Evolutionary conservation across 2,329 filamentous ascomycete species (phyloP).

Genomic region (Chaetomiaceae sp.): DNA sequence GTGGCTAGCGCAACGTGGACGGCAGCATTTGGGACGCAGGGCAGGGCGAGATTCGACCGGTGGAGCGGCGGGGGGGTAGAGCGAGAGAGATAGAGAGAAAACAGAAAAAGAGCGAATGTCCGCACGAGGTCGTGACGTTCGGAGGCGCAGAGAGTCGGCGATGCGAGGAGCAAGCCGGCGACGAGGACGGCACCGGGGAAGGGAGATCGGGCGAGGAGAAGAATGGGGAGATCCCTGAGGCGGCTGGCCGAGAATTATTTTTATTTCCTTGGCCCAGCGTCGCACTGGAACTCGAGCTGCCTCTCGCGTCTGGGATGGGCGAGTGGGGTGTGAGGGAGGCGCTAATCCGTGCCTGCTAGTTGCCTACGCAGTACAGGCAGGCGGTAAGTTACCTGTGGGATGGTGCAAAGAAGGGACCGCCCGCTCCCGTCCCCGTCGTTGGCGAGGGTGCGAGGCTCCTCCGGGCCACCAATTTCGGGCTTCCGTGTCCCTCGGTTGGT

Average conservation of each 20-base stretch:
- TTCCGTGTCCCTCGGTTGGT: too few species aligned
- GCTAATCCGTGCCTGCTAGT: slow-evolving; percentile 13
- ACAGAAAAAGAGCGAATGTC: too few species aligned
- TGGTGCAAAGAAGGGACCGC: too few species aligned
- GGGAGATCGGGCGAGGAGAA: slow-evolving; percentile 11
- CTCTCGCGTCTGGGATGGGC: slow-evolving; percentile 10
- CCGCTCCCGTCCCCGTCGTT: too few species aligned
- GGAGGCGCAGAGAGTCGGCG: slow-evolving; percentile 1
- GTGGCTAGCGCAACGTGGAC: not conserved
- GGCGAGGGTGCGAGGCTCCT: too few species aligned
- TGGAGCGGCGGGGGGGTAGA: too few species aligned
- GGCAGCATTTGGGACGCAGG: not conserved
- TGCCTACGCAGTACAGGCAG: not conserved
- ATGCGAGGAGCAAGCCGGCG: slow-evolving; percentile 5
- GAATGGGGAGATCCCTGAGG: too few species aligned
- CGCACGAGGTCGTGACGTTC: slow-evolving; percentile 2
- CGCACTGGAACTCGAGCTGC: slow-evolving; percentile 13
- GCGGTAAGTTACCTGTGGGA: too few species aligned
- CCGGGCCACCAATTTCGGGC: too few species aligned
- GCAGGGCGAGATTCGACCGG: too few species aligned
- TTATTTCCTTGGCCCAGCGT: slow-evolving; percentile 22
- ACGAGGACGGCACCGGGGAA: slow-evolving; percentile 9
- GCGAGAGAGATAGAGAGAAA: too few species aligned
- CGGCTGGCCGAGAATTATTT: slow-evolving; percentile 25
- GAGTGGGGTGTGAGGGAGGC: slow-evolving; percentile 18